A percentile compares a stretch with the other conserved stretches of the same genome.
These are phyloP conservation scores for Acacia acuminata DNA, from an alignment of 306 rosid species.

Conservation along the genomic window DNA sequence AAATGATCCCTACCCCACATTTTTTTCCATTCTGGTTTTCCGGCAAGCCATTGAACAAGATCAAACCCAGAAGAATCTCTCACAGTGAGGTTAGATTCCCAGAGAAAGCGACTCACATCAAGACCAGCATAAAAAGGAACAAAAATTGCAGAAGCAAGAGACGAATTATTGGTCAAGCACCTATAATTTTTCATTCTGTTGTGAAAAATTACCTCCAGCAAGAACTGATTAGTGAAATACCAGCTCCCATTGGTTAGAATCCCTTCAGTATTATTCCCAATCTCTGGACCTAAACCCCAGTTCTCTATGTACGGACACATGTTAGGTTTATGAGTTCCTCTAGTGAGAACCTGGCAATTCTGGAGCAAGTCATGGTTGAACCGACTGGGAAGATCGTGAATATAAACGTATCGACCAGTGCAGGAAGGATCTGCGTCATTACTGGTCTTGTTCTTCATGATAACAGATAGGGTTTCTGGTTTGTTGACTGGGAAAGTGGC, in stretches of 20 bases:
- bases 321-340: constrained; percentile 68
- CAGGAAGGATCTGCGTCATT: constrained; percentile 52
- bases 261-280: constrained; percentile 36
- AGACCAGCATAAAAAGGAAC: constrained; percentile 92
- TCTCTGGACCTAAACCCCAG: constrained; percentile 63
- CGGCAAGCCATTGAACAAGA: constrained; percentile 50
- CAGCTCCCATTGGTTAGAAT: constrained; percentile 53
- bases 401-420: constrained; percentile 56
- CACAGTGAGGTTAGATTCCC: constrained; percentile 54
- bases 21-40: constrained; percentile 60
- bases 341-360: constrained; percentile 61
- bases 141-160: constrained; percentile 70
- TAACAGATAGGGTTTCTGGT: constrained; percentile 18
- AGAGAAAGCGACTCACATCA: constrained; percentile 72
- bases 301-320: constrained; percentile 73
- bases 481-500: constrained; percentile 30
- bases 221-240: constrained; percentile 80
- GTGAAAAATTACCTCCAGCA: constrained; percentile 83
- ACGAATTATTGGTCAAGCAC: constrained; percentile 70
- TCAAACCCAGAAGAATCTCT: constrained; percentile 68
- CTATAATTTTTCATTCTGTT: constrained; percentile 59
- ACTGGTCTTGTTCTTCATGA: constrained; percentile 21
- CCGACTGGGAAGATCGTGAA: constrained; percentile 61
- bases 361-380: constrained; percentile 59
- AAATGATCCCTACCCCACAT: constrained; percentile 93